These are phyloP conservation scores for Aspergillus phoenicis DNA, from an alignment of 2,329 filamentous ascomycete species.

Conservation along the genomic window DNA sequence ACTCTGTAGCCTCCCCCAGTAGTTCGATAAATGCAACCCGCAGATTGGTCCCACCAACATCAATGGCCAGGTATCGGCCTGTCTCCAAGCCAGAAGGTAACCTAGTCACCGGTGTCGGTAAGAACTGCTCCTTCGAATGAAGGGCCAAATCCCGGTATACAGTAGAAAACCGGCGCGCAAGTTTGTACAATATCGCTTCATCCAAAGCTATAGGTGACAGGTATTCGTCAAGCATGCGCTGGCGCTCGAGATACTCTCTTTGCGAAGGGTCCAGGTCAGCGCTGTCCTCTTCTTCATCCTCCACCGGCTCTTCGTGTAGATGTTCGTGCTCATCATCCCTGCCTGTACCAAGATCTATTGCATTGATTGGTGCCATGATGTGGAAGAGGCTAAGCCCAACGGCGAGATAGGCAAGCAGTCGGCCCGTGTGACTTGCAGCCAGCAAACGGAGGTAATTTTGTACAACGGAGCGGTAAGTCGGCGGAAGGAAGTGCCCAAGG, in stretches of 20 bases:
- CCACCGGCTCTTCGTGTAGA: conserved; percentile 33
- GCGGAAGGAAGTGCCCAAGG: conserved; percentile 6
- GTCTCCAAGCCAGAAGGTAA: conserved; percentile 55
- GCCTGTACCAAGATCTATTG: conserved; percentile 27
- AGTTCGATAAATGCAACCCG: conserved; percentile 60
- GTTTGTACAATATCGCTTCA: conserved; percentile 47
- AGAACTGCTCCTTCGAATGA: conserved; percentile 50
- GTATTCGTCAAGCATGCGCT: conserved; percentile 44
- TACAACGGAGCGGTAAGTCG: conserved; percentile 3
- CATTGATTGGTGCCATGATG: conserved; percentile 31
- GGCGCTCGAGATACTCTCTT: conserved; percentile 33
- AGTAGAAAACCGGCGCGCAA: conserved; percentile 50
- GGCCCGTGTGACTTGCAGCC: conserved; percentile 16
- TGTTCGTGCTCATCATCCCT: conserved; percentile 33
- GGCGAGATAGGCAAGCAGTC: conserved; percentile 6
- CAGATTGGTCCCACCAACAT: conserved; percentile 60
- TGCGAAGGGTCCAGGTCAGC: conserved; percentile 34
- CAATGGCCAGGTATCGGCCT: conserved; percentile 58
- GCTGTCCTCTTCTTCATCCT: conserved; percentile 41
- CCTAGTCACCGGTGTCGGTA: conserved; percentile 51
- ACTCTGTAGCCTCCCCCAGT: conserved; percentile 46
- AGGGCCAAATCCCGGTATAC: conserved; percentile 49
- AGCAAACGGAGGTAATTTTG: conserved; percentile 7
- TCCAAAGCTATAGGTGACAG: conserved; percentile 44
- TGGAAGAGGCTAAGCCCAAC: background rate